Evolutionary conservation across 2,329 filamentous ascomycete species (phyloP).

Genomic region (Xylariaceae sp.): DNA sequence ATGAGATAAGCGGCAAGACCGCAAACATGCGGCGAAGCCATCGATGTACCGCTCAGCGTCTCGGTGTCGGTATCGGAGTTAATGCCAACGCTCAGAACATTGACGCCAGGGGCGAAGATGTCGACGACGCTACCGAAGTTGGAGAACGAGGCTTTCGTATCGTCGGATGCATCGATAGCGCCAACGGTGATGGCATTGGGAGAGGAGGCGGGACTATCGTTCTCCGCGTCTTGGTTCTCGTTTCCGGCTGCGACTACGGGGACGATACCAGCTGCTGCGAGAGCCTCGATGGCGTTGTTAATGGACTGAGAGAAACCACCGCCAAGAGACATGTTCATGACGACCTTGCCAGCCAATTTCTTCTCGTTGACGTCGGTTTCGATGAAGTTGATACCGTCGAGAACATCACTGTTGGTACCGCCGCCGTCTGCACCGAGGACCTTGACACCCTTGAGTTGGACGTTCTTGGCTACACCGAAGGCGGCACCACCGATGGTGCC

Average conservation of each 20-base stretch:
- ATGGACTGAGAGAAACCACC: conserved; percentile 46
- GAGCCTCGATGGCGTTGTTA: conserved; percentile 53
- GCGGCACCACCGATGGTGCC: conserved; percentile 60
- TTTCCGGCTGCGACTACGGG: conserved; percentile 62
- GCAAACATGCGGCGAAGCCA: conserved; percentile 66
- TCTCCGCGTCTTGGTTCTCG: conserved; percentile 50
- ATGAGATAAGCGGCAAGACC: conserved; percentile 69
- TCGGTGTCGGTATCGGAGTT: conserved; percentile 43
- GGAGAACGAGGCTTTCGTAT: conserved; percentile 52
- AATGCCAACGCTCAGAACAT: conserved; percentile 53
- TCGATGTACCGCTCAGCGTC: conserved; percentile 55
- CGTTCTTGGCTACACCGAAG: conserved; percentile 61
- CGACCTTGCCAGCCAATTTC: conserved; percentile 48
- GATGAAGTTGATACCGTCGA: conserved; percentile 60
- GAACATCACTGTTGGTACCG: conserved; percentile 50
- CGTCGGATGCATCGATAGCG: conserved; percentile 52
- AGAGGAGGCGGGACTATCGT: conserved; percentile 54
- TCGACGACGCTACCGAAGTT: conserved; percentile 56
- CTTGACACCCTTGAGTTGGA: conserved; percentile 57
- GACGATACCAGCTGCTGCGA: conserved; percentile 51
- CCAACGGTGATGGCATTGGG: conserved; percentile 58
- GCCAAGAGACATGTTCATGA: conserved; percentile 65
- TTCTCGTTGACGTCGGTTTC: conserved; percentile 43
- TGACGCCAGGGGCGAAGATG: conserved; percentile 55
- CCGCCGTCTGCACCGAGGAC: conserved; percentile 51